These are phyloP conservation scores for Davidsoniella australis DNA, from an alignment of 2,329 filamentous ascomycete species.

Conservation along the genomic window DNA sequence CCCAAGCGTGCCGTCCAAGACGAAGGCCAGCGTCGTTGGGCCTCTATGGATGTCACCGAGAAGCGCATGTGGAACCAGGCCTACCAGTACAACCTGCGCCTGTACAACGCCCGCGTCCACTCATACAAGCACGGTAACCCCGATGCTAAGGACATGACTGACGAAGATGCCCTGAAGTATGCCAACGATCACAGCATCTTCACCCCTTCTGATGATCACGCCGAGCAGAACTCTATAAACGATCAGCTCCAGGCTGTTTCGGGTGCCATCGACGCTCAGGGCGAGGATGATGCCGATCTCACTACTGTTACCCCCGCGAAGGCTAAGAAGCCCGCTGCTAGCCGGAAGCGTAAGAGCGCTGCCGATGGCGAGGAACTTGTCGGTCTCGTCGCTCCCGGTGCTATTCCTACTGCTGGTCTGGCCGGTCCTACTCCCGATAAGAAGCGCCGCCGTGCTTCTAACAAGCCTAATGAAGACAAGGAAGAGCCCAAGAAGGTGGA, in stretches of 20 bases:
- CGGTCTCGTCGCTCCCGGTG: constrained; percentile 25
- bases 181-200: constrained; percentile 40
- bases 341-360: constrained; percentile 39
- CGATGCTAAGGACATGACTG: constrained; percentile 41
- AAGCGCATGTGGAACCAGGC: constrained; percentile 53
- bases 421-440: constrained; percentile 34
- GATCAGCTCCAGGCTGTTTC: constrained; percentile 35
- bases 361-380: constrained; percentile 17
- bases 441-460: constrained; percentile 42
- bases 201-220: constrained; percentile 31
- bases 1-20: constrained; percentile 77
- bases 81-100: constrained; percentile 49
- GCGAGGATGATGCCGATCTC: constrained; percentile 27
- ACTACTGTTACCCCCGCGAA: constrained; percentile 25
- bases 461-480: constrained; percentile 35
- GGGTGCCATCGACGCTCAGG: constrained; percentile 21
- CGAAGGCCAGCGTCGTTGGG: constrained; percentile 77
- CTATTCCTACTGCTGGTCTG: constrained; percentile 23
- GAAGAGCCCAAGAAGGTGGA: constrained; percentile 43
- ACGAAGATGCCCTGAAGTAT: constrained; percentile 42
- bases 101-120: constrained; percentile 48
- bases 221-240: constrained; percentile 38
- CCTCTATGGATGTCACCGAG: constrained; percentile 54
- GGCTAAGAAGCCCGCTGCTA: constrained; percentile 36
- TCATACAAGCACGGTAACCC: constrained; percentile 45